Percentiles rank a stretch among this genome's conserved stretches.
Evolutionary conservation across 2,329 filamentous ascomycete species (phyloP).

Genomic region (Periconia sp.): DNA sequence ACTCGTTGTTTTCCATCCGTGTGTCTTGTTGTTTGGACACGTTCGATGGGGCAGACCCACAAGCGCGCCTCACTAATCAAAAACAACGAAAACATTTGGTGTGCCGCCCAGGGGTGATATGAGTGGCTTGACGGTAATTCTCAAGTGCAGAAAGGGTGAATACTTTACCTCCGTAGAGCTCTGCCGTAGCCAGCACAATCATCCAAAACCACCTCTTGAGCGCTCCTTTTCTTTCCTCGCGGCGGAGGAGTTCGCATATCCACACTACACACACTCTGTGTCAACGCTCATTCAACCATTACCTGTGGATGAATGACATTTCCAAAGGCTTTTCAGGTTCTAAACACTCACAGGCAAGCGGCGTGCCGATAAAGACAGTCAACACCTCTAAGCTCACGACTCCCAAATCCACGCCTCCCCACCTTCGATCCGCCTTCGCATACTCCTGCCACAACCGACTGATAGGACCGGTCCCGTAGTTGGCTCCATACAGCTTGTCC

Average conservation of each 20-base stretch:
- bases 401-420: slow-evolving; percentile 61
- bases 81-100: neutral
- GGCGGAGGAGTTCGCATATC: slow-evolving; percentile 56
- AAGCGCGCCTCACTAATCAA: slow-evolving; percentile 5
- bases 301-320: neutral
- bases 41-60: slow-evolving; percentile 13
- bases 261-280: slow-evolving; percentile 38
- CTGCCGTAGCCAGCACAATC: slow-evolving; percentile 60
- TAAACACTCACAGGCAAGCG: slow-evolving; percentile 46
- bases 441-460: slow-evolving; percentile 67
- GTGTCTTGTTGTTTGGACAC: slow-evolving; percentile 4
- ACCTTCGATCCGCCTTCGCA: slow-evolving; percentile 63
- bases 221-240: slow-evolving; percentile 39
- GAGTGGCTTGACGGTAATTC: neutral
- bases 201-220: slow-evolving; percentile 56
- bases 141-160: neutral
- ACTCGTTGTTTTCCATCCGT: neutral
- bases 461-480: slow-evolving; percentile 57
- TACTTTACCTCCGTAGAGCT: slow-evolving; percentile 60
- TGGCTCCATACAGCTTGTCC: slow-evolving; percentile 60
- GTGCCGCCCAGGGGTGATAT: neutral
- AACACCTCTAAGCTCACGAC: slow-evolving; percentile 63
- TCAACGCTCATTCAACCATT: slow-evolving; percentile 1
- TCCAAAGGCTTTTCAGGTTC: neutral
- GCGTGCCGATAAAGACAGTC: slow-evolving; percentile 62